Percentiles rank a stretch among this genome's conserved stretches.
Evolutionary conservation across 2,329 filamentous ascomycete genomes (phyloP).

Genomic region (Neofusicoccum ribis): DNA sequence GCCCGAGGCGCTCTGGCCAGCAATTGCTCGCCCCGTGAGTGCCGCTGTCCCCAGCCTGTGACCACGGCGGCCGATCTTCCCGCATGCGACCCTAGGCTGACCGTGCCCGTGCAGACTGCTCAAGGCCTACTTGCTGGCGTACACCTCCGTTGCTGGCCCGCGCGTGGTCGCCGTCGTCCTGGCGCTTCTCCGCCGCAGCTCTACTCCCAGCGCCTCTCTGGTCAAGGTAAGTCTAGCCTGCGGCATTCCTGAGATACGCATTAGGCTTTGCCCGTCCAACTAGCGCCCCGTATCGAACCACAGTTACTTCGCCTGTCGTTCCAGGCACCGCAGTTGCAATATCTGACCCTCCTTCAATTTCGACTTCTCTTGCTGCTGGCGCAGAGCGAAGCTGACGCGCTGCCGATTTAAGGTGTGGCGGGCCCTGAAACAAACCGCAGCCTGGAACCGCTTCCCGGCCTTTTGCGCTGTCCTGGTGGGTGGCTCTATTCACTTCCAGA

Average conservation of each 20-base stretch:
- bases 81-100: not conserved
- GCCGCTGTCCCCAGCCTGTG: not conserved
- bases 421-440: constrained; percentile 42
- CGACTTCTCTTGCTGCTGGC: not conserved
- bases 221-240: constrained; percentile 16
- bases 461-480: constrained; percentile 55
- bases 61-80: not conserved
- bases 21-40: not conserved
- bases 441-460: constrained; percentile 51
- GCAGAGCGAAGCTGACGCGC: constrained; percentile 24
- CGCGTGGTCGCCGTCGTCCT: constrained; percentile 38
- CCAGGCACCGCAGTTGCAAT: not conserved
- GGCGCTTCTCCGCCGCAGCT: constrained; percentile 14
- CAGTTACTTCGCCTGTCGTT: constrained; percentile 6
- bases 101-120: constrained; percentile 12
- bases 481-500: constrained; percentile 50
- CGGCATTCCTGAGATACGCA: not conserved
- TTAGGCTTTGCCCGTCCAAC: constrained; percentile 11
- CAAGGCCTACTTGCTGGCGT: constrained; percentile 24
- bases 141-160: constrained; percentile 50
- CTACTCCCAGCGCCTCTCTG: not conserved
- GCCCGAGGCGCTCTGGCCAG: not conserved
- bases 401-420: constrained; percentile 35
- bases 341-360: not conserved
- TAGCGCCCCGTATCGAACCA: not conserved